phyloP scores from a whole-genome alignment of 345 rosid species.

The Euphorbia tirucalli region DNA sequence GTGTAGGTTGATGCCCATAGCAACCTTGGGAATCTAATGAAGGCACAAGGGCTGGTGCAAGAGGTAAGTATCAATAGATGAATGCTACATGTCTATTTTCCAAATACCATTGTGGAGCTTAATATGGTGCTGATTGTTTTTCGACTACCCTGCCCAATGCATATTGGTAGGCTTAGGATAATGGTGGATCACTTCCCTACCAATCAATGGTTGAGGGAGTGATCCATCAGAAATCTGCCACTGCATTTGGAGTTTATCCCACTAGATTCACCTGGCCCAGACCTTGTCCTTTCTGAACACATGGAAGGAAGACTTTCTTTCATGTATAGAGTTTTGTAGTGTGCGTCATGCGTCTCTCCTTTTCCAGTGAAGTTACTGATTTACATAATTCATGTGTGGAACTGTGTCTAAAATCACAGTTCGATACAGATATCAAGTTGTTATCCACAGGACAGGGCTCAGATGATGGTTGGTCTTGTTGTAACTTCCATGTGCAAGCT shows the following conservation, averaged over 20 bases:
- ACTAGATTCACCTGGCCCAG: constrained; percentile 28
- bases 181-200: constrained; percentile 11
- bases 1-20: constrained; percentile 94
- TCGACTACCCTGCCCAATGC: constrained; percentile 9
- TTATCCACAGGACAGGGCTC: constrained; percentile 63
- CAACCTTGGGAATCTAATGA: constrained; percentile 90
- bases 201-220: constrained; percentile 13
- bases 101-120: neutral
- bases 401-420: constrained; percentile 61
- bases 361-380: constrained; percentile 60
- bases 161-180: constrained; percentile 12
- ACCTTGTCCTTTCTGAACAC: constrained; percentile 10
- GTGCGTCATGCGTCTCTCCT: constrained; percentile 31
- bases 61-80: constrained; percentile 65
- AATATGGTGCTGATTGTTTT: constrained; percentile 6
- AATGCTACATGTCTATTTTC: constrained; percentile 2
- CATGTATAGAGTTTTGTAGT: constrained; percentile 13
- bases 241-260: constrained; percentile 17
- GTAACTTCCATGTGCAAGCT: constrained; percentile 68
- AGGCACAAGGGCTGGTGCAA: constrained; percentile 88
- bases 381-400: constrained; percentile 57
- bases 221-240: constrained; percentile 6
- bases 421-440: constrained; percentile 66
- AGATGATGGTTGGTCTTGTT: constrained; percentile 83
- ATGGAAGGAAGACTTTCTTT: constrained; percentile 25